Base-by-base conservation (phyloP, 2,329 filamentous ascomycete species). In the Colletotrichum tropicale region DNA sequence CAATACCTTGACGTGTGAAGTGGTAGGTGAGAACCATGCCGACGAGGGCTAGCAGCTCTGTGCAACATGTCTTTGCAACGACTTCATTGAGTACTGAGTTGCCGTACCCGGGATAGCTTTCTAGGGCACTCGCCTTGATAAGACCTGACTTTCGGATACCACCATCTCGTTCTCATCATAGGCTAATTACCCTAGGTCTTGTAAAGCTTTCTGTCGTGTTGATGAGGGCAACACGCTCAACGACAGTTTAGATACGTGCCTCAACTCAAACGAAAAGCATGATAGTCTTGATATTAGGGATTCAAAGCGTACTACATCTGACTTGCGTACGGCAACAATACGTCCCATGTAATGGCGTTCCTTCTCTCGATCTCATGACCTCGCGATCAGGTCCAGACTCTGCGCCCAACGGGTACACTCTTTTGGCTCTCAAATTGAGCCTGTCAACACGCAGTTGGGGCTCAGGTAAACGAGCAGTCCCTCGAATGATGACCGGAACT, bases 101-200 rank as follows among this genome's bases (percentile, higher is more conserved):
- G 34, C 15, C 34, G 4, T 36, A 3, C 15, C 34, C 16, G 34
- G 15, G 6, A 16, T 36, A 36, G 13, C 3, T 1, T 36, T 36
- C 7, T 6, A 15, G 13, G 34, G 34, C 1, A 7, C 34, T 36
- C 34, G 6, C 34, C 3, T 7, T 16, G 13, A 1, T 4, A n/a
- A n/a, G n/a, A n/a, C 5, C 18, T n/a, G 3, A 13, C n/a, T 21
- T 48, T 4, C n/a, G n/a, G n/a, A 21, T 2, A 13, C 4, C 2
- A 2, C 1, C 3, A 8, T 13, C 43, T 13, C 0, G 7, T 21
- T 21, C 18, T 3, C n/a, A 48, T 2, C 10, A 21, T 21, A 3
- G 21, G 43, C 2, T 21, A 7, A 21, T 12, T 2, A 0, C 43
- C 43, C 3, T n/a, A 9, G 18, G 2, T 7, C 3, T 2, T 5